These are phyloP conservation scores for Penicillium sp. DNA, from an alignment of 2,329 filamentous ascomycete genomes.

Conservation along the genomic window DNA sequence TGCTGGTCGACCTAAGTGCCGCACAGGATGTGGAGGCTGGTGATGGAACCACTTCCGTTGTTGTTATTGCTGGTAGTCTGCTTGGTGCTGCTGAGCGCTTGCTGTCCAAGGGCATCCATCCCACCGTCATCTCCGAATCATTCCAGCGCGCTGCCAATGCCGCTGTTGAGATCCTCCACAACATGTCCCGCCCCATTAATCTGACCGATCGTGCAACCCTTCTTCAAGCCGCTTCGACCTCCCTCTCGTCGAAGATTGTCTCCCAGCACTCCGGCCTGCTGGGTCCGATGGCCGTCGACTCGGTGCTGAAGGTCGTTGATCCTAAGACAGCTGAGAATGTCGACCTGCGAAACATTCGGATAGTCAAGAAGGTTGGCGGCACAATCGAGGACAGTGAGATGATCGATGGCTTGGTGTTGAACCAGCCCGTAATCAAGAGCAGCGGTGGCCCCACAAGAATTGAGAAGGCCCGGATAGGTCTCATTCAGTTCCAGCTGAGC, in stretches of 20 bases:
- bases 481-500: conserved; percentile 98
- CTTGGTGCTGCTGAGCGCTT: conserved; percentile 90
- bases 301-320: conserved; percentile 93
- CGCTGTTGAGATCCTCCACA: conserved; percentile 83
- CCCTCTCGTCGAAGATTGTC: conserved; percentile 96
- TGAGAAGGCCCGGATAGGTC: conserved; percentile 94
- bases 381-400: conserved; percentile 99
- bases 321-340: conserved; percentile 94
- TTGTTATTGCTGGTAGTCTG: conserved; percentile 94
- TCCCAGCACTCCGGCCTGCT: conserved; percentile 93
- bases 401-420: conserved; percentile 88
- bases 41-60: conserved; percentile 96
- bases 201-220: conserved; percentile 84
- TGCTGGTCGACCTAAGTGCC: conserved; percentile 95
- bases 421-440: conserved; percentile 89
- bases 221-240: conserved; percentile 94
- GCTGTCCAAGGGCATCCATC: conserved; percentile 88
- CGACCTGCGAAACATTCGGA: conserved; percentile 91
- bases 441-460: conserved; percentile 86
- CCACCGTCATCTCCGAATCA: conserved; percentile 93
- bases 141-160: conserved; percentile 93
- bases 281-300: conserved; percentile 97
- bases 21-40: conserved; percentile 98
- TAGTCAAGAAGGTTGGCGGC: conserved; percentile 95
- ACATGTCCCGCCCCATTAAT: conserved; percentile 92